Evolutionary conservation across 2,329 filamentous ascomycete species (phyloP).

Genomic region (Rhexocercosporidium sp.): DNA sequence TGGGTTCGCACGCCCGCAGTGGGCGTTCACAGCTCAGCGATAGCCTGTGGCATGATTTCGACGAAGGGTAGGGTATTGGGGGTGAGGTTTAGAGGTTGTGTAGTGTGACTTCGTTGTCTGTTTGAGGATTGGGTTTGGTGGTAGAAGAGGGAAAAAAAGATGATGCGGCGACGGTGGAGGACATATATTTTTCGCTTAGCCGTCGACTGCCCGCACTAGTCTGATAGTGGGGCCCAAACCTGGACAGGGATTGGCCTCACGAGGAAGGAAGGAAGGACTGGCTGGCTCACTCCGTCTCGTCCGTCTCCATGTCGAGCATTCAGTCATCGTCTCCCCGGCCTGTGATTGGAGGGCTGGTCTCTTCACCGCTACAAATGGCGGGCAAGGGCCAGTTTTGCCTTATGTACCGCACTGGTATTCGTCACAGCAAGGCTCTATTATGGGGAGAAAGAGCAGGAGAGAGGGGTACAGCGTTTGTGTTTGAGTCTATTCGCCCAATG

Average conservation of each 20-base stretch:
- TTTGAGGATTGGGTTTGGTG: constrained; percentile 34
- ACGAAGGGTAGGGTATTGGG: constrained; percentile 57
- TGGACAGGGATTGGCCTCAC: too few relatives aligned
- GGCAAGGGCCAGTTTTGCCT: constrained; percentile 15
- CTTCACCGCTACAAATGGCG: constrained; percentile 23
- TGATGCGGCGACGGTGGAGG: constrained; percentile 17
- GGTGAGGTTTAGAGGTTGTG: constrained; percentile 40
- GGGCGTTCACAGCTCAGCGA: constrained; percentile 92
- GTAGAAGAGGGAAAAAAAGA: constrained; percentile 34
- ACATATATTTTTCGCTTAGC: constrained; percentile 33
- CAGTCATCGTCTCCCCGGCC: constrained; percentile 14
- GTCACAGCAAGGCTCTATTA: constrained; percentile 20
- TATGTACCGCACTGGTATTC: constrained; percentile 13
- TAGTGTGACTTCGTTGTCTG: constrained; percentile 72
- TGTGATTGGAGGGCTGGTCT: constrained; percentile 16
- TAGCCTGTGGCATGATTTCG: constrained; percentile 77
- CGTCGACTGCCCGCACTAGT: constrained; percentile 17
- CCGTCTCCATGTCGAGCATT: not conserved
- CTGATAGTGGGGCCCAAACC: not conserved
- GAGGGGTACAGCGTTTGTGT: constrained; percentile 1
- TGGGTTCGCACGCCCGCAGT: constrained; percentile 68
- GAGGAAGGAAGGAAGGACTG: not conserved
- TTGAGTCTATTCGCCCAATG: constrained; percentile 5
- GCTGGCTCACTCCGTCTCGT: too few relatives aligned
- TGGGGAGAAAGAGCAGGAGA: constrained; percentile 1